phyloP scores from a whole-genome alignment of 2,329 filamentous ascomycete genomes.

The Geoglossum cookeanum region DNA sequence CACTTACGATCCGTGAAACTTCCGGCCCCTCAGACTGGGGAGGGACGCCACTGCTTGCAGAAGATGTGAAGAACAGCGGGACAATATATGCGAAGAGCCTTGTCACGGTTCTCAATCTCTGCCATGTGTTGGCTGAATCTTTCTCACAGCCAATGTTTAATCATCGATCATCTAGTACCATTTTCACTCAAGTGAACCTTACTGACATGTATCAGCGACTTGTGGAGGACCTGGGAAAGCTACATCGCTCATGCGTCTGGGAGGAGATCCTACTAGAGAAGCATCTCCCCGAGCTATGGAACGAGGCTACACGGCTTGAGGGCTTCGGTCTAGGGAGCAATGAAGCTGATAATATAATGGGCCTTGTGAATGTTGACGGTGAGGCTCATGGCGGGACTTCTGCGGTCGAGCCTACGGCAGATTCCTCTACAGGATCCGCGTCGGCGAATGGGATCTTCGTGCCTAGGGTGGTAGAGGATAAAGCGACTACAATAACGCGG shows the following conservation, averaged over 20 bases:
- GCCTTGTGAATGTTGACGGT: constrained; percentile 9
- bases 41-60: constrained; percentile 15
- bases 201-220: constrained; percentile 67
- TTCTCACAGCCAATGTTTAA: constrained; percentile 47
- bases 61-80: constrained; percentile 37
- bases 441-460: constrained; percentile 7
- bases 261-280: constrained; percentile 64
- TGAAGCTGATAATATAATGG: constrained; percentile 21
- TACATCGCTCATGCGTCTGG: constrained; percentile 64
- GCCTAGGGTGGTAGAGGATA: constrained; percentile 15
- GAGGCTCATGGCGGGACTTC: constrained; percentile 7
- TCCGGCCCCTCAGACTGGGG: background rate
- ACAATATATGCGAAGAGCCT: constrained; percentile 63
- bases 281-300: constrained; percentile 45
- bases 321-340: constrained; percentile 19
- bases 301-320: constrained; percentile 25
- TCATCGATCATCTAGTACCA: constrained; percentile 39
- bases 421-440: constrained; percentile 3
- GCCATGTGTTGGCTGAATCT: constrained; percentile 54
- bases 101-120: constrained; percentile 55
- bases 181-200: constrained; percentile 61
- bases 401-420: background rate
- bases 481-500: constrained; percentile 14
- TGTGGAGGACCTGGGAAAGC: constrained; percentile 52
- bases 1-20: constrained; percentile 27